phyloP scores from a whole-genome alignment of 768 basidiomycete species.

The Agaricus blazei region DNA sequence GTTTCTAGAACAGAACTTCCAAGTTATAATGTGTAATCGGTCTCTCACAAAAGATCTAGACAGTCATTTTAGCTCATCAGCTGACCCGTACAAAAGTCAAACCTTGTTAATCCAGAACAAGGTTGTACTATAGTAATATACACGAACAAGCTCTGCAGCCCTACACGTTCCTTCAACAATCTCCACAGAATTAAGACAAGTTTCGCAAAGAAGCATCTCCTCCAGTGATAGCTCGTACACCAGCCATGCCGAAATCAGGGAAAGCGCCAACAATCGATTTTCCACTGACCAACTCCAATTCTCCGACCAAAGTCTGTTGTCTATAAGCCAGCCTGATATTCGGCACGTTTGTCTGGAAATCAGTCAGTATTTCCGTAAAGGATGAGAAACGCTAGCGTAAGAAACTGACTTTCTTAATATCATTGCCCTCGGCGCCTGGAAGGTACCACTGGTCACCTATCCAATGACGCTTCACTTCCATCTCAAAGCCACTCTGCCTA shows the following conservation, averaged over 20 bases:
- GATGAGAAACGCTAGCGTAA: not conserved
- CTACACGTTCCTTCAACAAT: no score
- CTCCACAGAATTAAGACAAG: no score
- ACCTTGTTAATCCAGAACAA: no score
- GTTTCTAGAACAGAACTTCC: no score
- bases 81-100: no score
- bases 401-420: slow-evolving; percentile 81
- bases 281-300: slow-evolving; percentile 60
- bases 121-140: no score
- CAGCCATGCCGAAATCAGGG: not conserved
- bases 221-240: not conserved
- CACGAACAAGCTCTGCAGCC: no score
- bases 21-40: no score
- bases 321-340: slow-evolving; percentile 86
- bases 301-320: slow-evolving; percentile 84
- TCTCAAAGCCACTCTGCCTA: slow-evolving; percentile 95
- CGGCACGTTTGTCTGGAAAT: slow-evolving; percentile 90
- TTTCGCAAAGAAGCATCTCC: no score
- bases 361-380: not conserved
- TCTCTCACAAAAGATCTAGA: no score
- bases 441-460: slow-evolving; percentile 91
- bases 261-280: slow-evolving; percentile 1
- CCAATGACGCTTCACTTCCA: slow-evolving; percentile 96
- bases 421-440: slow-evolving; percentile 89
- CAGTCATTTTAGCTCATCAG: no score